Base-by-base conservation (phyloP, 179 eudicot genomes). In the Patellifolia procumbens region DNA sequence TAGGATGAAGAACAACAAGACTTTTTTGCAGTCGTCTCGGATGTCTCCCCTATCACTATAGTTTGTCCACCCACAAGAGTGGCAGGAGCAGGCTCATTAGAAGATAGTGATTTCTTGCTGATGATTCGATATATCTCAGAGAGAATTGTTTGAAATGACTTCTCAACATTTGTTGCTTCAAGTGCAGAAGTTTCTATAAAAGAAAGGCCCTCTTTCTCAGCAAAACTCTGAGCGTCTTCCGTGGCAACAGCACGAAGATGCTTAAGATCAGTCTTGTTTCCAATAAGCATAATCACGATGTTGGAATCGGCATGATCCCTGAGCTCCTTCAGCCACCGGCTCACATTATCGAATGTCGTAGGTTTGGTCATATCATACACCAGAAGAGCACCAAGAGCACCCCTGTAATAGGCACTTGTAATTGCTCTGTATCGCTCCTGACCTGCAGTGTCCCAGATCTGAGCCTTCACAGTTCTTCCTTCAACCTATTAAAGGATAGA, bases 1-100 rank as follows among this genome's bases (percentile, higher is more conserved):
- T 81, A 76, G 26, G 77, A 81, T 11, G 83, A 71, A 17, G 83
- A 72, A 76, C 83, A 81, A 39, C 83, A 81, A 46, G 83, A 31
- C 48, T 76, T 76, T 77, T 81, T 81, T 10, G 70, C 73, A 72
- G 31, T 28, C 1, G 69, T 70, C 64, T 81, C 83, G 1, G 80
- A 39, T 2, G 70, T 70, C 34, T 24, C 80, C 55, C 83, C 83
- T 9, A 81, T 73, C 6, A 11, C 68, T 19, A 81, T 76, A 10
- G 83, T 81, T 49, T 76, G 80, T 19, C 80, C 80, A 58, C 64
- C 83, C 10, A 64, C 74, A 52, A 76, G 80, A 72, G 45, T 61
- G 35, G 83, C 39, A n/a, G 80, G 77, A 0, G 74, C 74, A 1
- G 58, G 19, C 2, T 76, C 83, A 53, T 48, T 60, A 17, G 80